Conservation (phyloP, 345 rosid species). For the Salix exigua region DNA sequence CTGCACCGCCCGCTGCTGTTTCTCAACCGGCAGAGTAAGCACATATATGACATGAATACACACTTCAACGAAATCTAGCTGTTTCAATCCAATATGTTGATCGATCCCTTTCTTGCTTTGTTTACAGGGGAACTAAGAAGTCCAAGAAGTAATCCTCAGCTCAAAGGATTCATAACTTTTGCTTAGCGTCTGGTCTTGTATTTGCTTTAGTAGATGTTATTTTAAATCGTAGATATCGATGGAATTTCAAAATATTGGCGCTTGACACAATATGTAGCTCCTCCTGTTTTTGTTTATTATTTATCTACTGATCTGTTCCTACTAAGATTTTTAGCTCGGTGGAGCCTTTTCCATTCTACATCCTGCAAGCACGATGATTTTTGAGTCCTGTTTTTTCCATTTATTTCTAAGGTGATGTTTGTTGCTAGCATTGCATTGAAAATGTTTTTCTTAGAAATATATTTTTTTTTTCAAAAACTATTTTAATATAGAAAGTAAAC, state of each 20-base stretch:
- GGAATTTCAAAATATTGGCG: constrained; percentile 1
- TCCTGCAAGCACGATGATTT: too few relatives aligned
- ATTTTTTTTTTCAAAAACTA: too few relatives aligned
- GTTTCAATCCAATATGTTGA: neutral
- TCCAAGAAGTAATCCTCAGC: constrained; percentile 16
- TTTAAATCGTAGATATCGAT: neutral
- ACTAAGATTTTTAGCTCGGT: neutral
- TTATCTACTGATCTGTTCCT: neutral
- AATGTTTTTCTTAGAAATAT: too few relatives aligned
- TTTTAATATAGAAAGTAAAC: too few relatives aligned
- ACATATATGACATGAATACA: neutral
- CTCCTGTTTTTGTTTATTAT: neutral
- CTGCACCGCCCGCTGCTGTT: constrained; percentile 15
- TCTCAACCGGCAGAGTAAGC: constrained; percentile 19
- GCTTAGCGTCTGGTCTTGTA: neutral
- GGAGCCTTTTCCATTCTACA: neutral
- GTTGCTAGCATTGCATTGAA: too few relatives aligned
- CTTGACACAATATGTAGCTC: neutral
- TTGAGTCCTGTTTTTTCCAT: too few relatives aligned
- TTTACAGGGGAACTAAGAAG: constrained; percentile 19
- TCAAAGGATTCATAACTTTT: neutral
- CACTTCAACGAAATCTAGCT: too few relatives aligned
- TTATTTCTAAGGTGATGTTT: too few relatives aligned
- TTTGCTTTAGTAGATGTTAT: constrained; percentile 7
- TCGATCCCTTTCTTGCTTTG: neutral